Conservation (phyloP, 768 basidiomycete species). For the Tephrocybe rancida region DNA sequence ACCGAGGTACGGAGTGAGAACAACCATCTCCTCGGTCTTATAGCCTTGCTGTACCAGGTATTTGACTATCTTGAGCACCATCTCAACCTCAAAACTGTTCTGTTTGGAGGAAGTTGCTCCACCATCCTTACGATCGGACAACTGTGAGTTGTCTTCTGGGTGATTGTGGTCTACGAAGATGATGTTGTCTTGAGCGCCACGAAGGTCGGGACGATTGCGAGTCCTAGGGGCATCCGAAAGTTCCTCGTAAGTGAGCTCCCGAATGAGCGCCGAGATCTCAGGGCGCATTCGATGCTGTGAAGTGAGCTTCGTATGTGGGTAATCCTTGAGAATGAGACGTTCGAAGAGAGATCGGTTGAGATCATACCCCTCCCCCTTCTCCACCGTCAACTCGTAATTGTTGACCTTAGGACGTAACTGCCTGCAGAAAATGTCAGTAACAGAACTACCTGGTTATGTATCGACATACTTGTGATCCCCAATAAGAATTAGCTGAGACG, state of each 20-base stretch:
- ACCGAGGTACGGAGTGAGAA: constrained; percentile 72
- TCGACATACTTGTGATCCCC: constrained; percentile 70
- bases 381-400: constrained; percentile 60
- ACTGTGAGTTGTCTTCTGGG: constrained; percentile 49
- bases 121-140: constrained; percentile 50
- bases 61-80: constrained; percentile 66
- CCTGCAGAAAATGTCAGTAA: constrained; percentile 30
- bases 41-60: constrained; percentile 75
- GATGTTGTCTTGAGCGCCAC: constrained; percentile 58
- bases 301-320: constrained; percentile 58
- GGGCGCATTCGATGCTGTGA: constrained; percentile 77
- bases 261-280: constrained; percentile 65
- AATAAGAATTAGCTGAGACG: constrained; percentile 62
- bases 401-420: constrained; percentile 77
- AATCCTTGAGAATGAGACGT: constrained; percentile 61
- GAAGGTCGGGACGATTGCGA: constrained; percentile 47
- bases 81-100: constrained; percentile 59
- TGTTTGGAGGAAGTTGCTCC: constrained; percentile 58
- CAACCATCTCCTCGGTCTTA: constrained; percentile 56
- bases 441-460: neutral
- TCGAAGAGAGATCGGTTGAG: constrained; percentile 72
- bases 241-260: constrained; percentile 67
- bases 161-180: constrained; percentile 61
- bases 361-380: constrained; percentile 68
- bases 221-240: constrained; percentile 59